Evolutionary conservation across 208 protist species (phyloP).

Genomic region (Crithidia bombi): DNA sequence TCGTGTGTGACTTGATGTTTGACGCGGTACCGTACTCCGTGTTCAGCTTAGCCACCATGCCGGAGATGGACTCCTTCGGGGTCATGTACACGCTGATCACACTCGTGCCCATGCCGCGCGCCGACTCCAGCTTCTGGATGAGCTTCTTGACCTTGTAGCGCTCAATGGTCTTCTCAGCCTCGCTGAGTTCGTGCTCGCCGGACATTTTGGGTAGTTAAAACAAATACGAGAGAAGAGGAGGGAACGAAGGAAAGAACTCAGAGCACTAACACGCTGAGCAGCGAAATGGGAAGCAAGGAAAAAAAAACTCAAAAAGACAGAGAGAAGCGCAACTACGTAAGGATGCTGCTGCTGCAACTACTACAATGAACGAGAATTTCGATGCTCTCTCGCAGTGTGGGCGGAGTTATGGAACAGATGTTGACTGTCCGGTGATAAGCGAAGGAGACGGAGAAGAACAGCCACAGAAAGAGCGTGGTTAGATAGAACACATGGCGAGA

Average conservation of each 20-base stretch:
- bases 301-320: neutral
- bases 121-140: conserved; percentile 98
- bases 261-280: neutral
- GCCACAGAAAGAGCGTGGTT: too few species aligned
- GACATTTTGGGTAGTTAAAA: conserved; percentile 30
- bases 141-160: conserved; percentile 99
- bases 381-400: too few species aligned
- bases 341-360: too few species aligned
- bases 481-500: too few species aligned
- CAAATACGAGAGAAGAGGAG: neutral
- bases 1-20: conserved; percentile 99
- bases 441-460: too few species aligned
- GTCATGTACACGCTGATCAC: conserved; percentile 99
- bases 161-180: conserved; percentile 95
- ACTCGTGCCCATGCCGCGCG: conserved; percentile 98
- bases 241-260: neutral
- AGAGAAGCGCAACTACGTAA: neutral
- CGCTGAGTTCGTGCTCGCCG: conserved; percentile 75
- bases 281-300: neutral
- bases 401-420: too few species aligned
- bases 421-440: too few species aligned
- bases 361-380: too few species aligned
- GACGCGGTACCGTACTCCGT: conserved; percentile 99
- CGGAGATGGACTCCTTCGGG: conserved; percentile 98
- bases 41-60: conserved; percentile 98